Evolutionary conservation across 2,329 filamentous ascomycete species (phyloP).

Genomic region (Huntiella bhutanensis): DNA sequence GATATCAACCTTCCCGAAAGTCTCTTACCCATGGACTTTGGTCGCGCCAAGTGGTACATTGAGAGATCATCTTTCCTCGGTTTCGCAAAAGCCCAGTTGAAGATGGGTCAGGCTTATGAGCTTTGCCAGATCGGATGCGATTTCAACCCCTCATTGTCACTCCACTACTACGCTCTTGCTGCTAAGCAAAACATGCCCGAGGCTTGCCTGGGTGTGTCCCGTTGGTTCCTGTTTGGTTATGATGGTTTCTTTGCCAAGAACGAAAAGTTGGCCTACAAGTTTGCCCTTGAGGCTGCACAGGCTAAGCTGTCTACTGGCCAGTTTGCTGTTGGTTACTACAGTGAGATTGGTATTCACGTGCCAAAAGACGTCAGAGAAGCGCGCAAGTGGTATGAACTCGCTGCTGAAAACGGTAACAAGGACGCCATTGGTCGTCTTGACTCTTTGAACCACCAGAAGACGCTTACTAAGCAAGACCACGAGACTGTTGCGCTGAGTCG

Average conservation of each 20-base stretch:
- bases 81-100: constrained; percentile 88
- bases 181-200: constrained; percentile 83
- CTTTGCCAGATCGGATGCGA: constrained; percentile 85
- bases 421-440: constrained; percentile 71
- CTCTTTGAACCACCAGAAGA: constrained; percentile 63
- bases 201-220: constrained; percentile 87
- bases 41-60: constrained; percentile 65
- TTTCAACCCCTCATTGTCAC: constrained; percentile 76
- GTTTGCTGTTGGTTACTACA: constrained; percentile 93
- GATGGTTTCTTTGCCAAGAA: constrained; percentile 89
- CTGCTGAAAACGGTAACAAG: constrained; percentile 76
- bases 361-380: constrained; percentile 69
- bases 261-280: constrained; percentile 79
- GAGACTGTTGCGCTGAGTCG: constrained; percentile 75
- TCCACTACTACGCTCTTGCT: constrained; percentile 91
- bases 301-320: constrained; percentile 75
- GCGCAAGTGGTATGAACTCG: constrained; percentile 74
- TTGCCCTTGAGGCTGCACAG: constrained; percentile 70
- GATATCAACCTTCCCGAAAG: constrained; percentile 63
- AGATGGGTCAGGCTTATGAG: constrained; percentile 94
- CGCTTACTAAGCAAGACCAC: constrained; percentile 76
- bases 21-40: constrained; percentile 52
- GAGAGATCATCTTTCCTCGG: constrained; percentile 93
- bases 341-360: constrained; percentile 88
- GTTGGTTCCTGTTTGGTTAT: constrained; percentile 95